Evolutionary conservation across 1,284 basidiomycete species (phyloP).

Genomic region (Tremellales sp.): DNA sequence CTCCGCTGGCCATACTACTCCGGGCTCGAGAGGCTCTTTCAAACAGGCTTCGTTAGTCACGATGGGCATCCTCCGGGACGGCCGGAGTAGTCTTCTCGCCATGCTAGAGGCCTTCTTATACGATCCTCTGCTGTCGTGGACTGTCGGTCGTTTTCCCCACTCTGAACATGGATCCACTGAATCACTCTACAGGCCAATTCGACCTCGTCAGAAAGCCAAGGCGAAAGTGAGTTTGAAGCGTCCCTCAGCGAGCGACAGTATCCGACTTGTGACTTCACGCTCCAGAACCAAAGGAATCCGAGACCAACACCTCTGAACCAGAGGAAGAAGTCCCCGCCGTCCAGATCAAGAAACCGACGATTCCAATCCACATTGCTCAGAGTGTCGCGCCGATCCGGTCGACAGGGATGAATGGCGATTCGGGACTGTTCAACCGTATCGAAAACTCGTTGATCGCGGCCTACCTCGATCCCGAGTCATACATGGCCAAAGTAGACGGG

Average conservation of each 20-base stretch:
- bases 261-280: no score
- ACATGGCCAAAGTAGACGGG: slow-evolving; percentile 32
- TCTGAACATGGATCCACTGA: not conserved
- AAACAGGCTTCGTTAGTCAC: slow-evolving; percentile 36
- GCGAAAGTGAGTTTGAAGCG: no score
- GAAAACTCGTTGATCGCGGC: slow-evolving; percentile 24
- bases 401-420: slow-evolving; percentile 1
- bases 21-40: slow-evolving; percentile 40
- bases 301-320: no score
- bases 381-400: slow-evolving; percentile 11
- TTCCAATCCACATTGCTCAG: slow-evolving; percentile 6
- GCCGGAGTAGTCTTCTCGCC: slow-evolving; percentile 35
- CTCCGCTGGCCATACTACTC: slow-evolving; percentile 23
- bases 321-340: no score
- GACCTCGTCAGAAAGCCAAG: no score
- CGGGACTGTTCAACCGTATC: slow-evolving; percentile 22
- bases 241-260: no score
- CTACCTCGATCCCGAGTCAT: slow-evolving; percentile 30
- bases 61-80: slow-evolving; percentile 36
- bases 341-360: not conserved
- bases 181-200: not conserved
- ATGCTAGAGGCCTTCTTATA: slow-evolving; percentile 67
- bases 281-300: no score
- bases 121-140: slow-evolving; percentile 83
- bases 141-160: slow-evolving; percentile 21